These are phyloP conservation scores for Candida pini DNA, from an alignment of 805 yeast species.

Conservation along the genomic window DNA sequence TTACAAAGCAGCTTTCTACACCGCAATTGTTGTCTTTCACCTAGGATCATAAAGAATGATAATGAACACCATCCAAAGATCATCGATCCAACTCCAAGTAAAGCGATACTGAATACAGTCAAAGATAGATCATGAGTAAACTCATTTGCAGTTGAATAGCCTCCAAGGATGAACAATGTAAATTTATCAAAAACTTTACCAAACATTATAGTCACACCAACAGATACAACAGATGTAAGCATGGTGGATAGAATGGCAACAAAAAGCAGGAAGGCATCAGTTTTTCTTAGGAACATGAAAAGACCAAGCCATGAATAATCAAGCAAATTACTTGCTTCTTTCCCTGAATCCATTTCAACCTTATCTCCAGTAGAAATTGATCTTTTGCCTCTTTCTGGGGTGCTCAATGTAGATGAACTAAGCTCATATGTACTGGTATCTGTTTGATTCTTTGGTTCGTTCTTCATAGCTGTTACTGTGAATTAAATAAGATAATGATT, in stretches of 20 bases:
- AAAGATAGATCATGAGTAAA: slow-evolving; percentile 34
- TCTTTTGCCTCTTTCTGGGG: too few relatives aligned
- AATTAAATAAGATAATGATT: too few relatives aligned
- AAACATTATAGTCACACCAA: slow-evolving; percentile 56
- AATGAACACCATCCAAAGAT: slow-evolving; percentile 50
- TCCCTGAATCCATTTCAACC: too few relatives aligned
- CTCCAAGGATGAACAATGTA: slow-evolving; percentile 28
- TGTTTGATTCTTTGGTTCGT: too few relatives aligned
- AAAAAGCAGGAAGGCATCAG: slow-evolving; percentile 20
- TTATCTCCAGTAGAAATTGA: too few relatives aligned
- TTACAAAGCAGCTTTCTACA: slow-evolving; percentile 44
- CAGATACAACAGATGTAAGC: slow-evolving; percentile 51
- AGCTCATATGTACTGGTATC: too few relatives aligned
- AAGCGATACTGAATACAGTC: slow-evolving; percentile 33
- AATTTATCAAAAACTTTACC: slow-evolving; percentile 56
- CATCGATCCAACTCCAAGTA: slow-evolving; percentile 42
- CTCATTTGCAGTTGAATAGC: slow-evolving; percentile 18
- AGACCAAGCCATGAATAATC: slow-evolving; percentile 34
- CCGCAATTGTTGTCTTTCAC: slow-evolving; percentile 61
- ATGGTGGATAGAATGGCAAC: slow-evolving; percentile 29
- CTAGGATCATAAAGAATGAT: slow-evolving; percentile 58
- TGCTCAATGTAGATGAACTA: too few relatives aligned
- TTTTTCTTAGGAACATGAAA: slow-evolving; percentile 36
- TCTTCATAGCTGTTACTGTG: too few relatives aligned
- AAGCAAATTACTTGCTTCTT: too few relatives aligned